These are phyloP conservation scores for Multifurca ochricompacta DNA, from an alignment of 768 basidiomycete species.

Conservation along the genomic window DNA sequence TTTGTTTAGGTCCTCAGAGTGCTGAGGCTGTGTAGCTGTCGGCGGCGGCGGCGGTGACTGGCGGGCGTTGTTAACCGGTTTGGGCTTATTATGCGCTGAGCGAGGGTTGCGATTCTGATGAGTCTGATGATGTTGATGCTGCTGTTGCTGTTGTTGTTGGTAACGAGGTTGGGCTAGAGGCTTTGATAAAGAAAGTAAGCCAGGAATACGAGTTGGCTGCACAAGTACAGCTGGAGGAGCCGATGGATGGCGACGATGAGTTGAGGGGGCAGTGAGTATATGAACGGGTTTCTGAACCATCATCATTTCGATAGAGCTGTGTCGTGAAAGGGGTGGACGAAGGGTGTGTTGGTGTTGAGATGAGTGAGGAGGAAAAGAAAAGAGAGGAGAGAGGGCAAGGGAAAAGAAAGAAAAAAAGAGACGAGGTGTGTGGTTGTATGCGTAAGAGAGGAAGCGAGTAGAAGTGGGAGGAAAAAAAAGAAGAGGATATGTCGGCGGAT, in stretches of 20 bases:
- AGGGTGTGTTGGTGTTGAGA: constrained; percentile 20
- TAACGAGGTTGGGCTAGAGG: constrained; percentile 34
- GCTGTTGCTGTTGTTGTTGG: constrained; percentile 32
- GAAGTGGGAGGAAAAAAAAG: too few relatives aligned
- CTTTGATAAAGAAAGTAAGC: constrained; percentile 64
- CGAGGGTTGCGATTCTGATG: constrained; percentile 20
- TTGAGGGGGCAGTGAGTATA: constrained; percentile 25
- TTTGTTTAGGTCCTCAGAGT: constrained; percentile 29
- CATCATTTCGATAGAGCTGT: constrained; percentile 29
- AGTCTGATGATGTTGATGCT: constrained; percentile 29
- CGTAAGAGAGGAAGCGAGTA: too few relatives aligned
- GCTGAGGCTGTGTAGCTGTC: constrained; percentile 23
- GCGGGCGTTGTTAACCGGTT: constrained; percentile 11
- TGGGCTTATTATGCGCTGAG: constrained; percentile 34
- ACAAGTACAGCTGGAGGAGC: constrained; percentile 61
- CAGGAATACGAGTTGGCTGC: constrained; percentile 66
- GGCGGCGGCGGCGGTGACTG: constrained; percentile 20
- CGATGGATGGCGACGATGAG: constrained; percentile 56
- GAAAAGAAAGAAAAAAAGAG: too few relatives aligned
- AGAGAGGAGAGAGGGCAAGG: not conserved
- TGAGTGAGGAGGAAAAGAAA: not conserved
- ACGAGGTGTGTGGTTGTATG: too few relatives aligned
- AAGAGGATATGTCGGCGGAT: too few relatives aligned
- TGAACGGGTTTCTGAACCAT: constrained; percentile 35
- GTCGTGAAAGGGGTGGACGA: constrained; percentile 7